Percentiles rank a stretch among this genome's conserved stretches.
phyloP scores from a whole-genome alignment of 768 basidiomycete species.

The Agrocybe pediades region DNA sequence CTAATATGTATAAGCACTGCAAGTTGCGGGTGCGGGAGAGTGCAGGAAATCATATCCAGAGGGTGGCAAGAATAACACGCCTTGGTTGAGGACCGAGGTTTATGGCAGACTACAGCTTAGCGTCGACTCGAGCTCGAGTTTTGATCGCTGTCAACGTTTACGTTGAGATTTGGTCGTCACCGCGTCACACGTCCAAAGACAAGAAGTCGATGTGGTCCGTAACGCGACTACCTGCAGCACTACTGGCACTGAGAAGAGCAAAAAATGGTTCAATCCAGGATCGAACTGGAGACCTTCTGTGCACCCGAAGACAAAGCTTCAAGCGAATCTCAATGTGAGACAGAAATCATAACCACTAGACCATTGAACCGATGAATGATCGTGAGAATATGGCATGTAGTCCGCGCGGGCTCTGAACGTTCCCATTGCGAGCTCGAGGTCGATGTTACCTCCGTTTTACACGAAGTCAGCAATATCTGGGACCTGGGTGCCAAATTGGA shows the following conservation, averaged over 20 bases:
- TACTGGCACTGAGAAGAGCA: neutral
- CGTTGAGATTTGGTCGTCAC: neutral
- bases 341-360: slow-evolving; percentile 53
- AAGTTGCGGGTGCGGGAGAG: too few species aligned
- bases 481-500: too few species aligned
- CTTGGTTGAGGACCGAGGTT: neutral
- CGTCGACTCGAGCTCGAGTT: neutral
- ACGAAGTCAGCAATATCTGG: too few species aligned
- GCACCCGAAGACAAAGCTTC: slow-evolving; percentile 17
- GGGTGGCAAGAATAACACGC: neutral
- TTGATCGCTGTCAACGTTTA: neutral
- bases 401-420: neutral
- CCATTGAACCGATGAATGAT: slow-evolving; percentile 21
- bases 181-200: too few species aligned
- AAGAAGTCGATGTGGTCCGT: neutral
- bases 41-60: too few species aligned
- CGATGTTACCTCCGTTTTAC: too few species aligned
- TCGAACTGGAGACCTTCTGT: slow-evolving; percentile 47
- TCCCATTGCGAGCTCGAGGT: too few species aligned
- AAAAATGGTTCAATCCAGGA: slow-evolving; percentile 42
- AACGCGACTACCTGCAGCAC: neutral
- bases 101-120: neutral
- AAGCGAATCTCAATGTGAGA: slow-evolving; percentile 32
- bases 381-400: neutral
- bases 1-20: too few species aligned